A percentile compares a stretch with the other conserved stretches of the same genome.
phyloP scores from a whole-genome alignment of 768 basidiomycete genomes.

The Tulasnella sp. region DNA sequence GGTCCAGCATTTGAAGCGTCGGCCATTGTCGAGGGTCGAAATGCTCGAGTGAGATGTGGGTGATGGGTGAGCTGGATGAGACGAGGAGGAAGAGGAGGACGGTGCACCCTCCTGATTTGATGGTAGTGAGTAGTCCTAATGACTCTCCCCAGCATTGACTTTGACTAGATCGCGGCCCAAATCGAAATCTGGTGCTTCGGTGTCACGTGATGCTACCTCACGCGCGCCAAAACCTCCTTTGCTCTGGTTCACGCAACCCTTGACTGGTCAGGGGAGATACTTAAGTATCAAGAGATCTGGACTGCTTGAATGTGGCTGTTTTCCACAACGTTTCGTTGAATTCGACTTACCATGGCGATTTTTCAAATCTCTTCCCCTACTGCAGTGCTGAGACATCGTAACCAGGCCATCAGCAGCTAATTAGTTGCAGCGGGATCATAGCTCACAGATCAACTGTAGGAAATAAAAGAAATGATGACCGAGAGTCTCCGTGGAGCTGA shows the following conservation, averaged over 20 bases:
- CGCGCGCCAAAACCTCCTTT: neutral
- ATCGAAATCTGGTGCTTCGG: neutral
- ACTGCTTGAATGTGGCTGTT: no score
- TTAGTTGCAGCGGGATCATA: no score
- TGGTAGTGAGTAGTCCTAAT: neutral
- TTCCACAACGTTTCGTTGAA: no score
- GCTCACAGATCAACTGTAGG: no score
- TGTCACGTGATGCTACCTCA: neutral
- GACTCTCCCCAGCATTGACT: neutral
- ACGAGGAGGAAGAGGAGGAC: neutral
- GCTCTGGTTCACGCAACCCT: neutral
- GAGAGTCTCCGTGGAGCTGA: no score
- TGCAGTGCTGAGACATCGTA: no score
- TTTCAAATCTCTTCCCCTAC: no score
- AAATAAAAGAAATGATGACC: no score
- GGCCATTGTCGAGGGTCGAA: neutral
- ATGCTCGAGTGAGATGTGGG: neutral
- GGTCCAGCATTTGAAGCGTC: neutral
- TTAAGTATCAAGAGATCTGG: no score
- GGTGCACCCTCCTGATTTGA: neutral
- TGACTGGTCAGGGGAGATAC: no score
- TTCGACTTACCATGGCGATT: no score
- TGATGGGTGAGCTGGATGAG: neutral
- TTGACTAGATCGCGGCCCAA: neutral
- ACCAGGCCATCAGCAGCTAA: no score